Evolutionary conservation across 2,329 filamentous ascomycete species (phyloP).

Genomic region (Thielaviopsis punctulata): DNA sequence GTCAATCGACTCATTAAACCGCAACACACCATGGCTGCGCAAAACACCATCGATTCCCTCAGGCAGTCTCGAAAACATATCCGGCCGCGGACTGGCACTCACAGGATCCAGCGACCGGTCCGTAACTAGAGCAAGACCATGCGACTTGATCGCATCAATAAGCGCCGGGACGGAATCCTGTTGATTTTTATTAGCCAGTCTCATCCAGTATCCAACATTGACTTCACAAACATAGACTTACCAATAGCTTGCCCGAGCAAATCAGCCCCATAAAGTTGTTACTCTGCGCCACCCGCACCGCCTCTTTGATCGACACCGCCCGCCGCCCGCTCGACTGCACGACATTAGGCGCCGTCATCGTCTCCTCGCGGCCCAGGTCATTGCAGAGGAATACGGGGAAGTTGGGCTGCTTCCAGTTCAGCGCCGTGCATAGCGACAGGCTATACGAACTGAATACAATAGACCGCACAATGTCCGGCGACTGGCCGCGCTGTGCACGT

Average conservation of each 20-base stretch:
- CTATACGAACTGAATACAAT: slow-evolving; percentile 94
- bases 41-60: slow-evolving; percentile 78
- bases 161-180: slow-evolving; percentile 87
- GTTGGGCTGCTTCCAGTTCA: slow-evolving; percentile 99
- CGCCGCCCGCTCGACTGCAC: slow-evolving; percentile 46
- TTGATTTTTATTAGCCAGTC: too few species aligned
- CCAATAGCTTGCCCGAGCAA: slow-evolving; percentile 71
- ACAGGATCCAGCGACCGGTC: slow-evolving; percentile 50
- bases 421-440: slow-evolving; percentile 69
- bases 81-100: slow-evolving; percentile 23
- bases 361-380: slow-evolving; percentile 47
- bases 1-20: slow-evolving; percentile 87
- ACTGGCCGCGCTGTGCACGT: slow-evolving; percentile 43
- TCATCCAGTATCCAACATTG: not conserved
- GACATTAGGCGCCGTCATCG: slow-evolving; percentile 21
- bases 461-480: slow-evolving; percentile 60
- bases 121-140: slow-evolving; percentile 78
- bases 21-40: slow-evolving; percentile 69
- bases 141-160: slow-evolving; percentile 83
- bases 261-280: slow-evolving; percentile 98
- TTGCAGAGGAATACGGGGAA: slow-evolving; percentile 94
- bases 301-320: slow-evolving; percentile 82
- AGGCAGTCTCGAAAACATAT: slow-evolving; percentile 45
- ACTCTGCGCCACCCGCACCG: slow-evolving; percentile 76
- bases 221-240: slow-evolving; percentile 27